phyloP scores from a whole-genome alignment of 75 land plant species.

The Picea sitchensis region DNA sequence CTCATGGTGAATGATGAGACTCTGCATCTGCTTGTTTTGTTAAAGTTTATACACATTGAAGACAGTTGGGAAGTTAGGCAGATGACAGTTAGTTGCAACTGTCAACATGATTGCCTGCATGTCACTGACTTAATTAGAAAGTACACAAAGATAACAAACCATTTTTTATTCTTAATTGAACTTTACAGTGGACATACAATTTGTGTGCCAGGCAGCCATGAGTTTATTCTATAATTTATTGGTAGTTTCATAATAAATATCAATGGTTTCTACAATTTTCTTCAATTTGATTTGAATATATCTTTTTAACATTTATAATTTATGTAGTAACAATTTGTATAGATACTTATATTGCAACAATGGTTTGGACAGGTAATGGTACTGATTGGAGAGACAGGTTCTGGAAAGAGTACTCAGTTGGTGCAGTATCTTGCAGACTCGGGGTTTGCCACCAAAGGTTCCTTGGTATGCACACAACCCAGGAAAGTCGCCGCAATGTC shows the following conservation, averaged over 20 bases:
- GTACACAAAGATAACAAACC: too few species aligned
- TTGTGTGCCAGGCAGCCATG: neutral
- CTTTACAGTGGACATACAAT: neutral
- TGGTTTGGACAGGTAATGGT: slow-evolving; percentile 48
- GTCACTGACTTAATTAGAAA: too few species aligned
- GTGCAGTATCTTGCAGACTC: slow-evolving; percentile 80
- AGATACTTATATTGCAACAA: too few species aligned
- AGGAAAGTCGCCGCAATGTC: slow-evolving; percentile 71
- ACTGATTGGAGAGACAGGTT: slow-evolving; percentile 86
- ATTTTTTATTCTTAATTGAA: neutral
- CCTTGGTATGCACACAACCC: slow-evolving; percentile 86
- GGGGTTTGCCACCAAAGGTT: slow-evolving; percentile 40
- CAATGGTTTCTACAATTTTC: neutral
- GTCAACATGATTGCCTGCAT: too few species aligned
- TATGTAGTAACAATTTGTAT: neutral
- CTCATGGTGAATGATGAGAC: too few species aligned
- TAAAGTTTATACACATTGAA: too few species aligned
- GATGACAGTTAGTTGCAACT: too few species aligned
- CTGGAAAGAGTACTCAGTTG: slow-evolving; percentile 88
- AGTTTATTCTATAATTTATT: neutral
- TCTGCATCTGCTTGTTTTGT: too few species aligned
- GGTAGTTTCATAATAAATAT: neutral
- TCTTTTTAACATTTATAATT: neutral
- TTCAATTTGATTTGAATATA: neutral
- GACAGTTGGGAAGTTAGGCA: too few species aligned